These are phyloP conservation scores for Lentinula novae-zelandiae DNA, from an alignment of 1,284 basidiomycete species.

Conservation along the genomic window DNA sequence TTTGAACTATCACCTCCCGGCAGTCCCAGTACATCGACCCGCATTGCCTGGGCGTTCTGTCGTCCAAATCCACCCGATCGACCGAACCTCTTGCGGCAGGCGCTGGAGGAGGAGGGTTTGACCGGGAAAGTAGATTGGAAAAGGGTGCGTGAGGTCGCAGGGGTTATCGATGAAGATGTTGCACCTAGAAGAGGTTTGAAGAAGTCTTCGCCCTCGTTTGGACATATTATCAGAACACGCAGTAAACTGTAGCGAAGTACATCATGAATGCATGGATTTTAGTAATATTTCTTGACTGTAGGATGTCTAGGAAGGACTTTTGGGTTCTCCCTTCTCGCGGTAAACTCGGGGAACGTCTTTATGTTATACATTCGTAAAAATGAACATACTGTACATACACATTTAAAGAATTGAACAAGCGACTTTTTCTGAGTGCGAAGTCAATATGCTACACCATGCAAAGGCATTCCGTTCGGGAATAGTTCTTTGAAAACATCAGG, in stretches of 20 bases:
- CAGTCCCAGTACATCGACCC: conserved; percentile 49
- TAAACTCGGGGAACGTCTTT: too few relatives aligned
- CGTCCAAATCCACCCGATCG: conserved; percentile 18
- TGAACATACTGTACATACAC: too few relatives aligned
- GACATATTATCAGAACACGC: too few relatives aligned
- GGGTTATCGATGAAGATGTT: not conserved
- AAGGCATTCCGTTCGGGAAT: conserved; percentile 63
- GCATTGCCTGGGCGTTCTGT: conserved; percentile 59
- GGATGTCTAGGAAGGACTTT: too few relatives aligned
- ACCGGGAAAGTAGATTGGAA: conserved; percentile 25
- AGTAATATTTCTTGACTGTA: too few relatives aligned
- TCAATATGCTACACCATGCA: conserved; percentile 9
- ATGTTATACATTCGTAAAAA: too few relatives aligned
- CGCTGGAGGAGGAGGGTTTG: conserved; percentile 47
- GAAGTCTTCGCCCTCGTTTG: too few relatives aligned
- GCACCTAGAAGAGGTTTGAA: not conserved
- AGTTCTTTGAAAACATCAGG: conserved; percentile 64
- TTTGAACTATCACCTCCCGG: conserved; percentile 57
- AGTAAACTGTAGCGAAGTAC: too few relatives aligned
- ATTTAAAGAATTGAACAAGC: too few relatives aligned
- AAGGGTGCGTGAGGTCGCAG: not conserved
- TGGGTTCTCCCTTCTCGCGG: too few relatives aligned
- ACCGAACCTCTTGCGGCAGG: conserved; percentile 44
- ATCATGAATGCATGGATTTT: too few relatives aligned
- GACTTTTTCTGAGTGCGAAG: too few relatives aligned